phyloP scores from a whole-genome alignment of 208 protist genomes.

The Trypanosomatidae sp. region DNA sequence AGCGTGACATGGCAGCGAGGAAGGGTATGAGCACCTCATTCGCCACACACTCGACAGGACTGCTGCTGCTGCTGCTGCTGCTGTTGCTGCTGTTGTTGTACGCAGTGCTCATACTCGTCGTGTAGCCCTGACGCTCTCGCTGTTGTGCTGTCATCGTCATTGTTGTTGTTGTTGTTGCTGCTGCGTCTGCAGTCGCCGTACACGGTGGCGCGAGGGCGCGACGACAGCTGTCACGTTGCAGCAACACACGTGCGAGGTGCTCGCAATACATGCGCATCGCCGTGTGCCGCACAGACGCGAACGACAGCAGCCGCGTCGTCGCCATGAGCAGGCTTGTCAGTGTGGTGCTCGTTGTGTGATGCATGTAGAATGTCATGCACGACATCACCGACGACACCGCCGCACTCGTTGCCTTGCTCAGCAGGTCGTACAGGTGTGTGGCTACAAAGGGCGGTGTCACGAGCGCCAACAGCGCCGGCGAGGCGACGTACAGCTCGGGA shows the following conservation, averaged over 20 bases:
- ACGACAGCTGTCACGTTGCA: slow-evolving; percentile 36
- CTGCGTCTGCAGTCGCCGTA: too few relatives aligned
- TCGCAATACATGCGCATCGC: slow-evolving; percentile 53
- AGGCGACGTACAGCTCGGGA: slow-evolving; percentile 18
- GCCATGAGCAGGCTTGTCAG: slow-evolving; percentile 43
- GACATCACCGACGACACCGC: slow-evolving; percentile 33
- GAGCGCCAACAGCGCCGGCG: slow-evolving; percentile 42
- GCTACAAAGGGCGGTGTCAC: slow-evolving; percentile 42
- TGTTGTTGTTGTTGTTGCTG: too few relatives aligned
- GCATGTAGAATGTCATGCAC: slow-evolving; percentile 39
- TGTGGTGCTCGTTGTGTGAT: slow-evolving; percentile 18
- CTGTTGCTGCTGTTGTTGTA: background rate
- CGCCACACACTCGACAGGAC: slow-evolving; percentile 15
- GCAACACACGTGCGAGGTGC: slow-evolving; percentile 32
- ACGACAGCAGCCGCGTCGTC: slow-evolving; percentile 45
- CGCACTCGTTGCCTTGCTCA: slow-evolving; percentile 6
- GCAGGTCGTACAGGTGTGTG: slow-evolving; percentile 16
- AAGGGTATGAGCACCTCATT: slow-evolving; percentile 77
- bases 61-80: background rate
- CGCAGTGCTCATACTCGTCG: too few relatives aligned
- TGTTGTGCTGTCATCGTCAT: too few relatives aligned
- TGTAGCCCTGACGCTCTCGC: too few relatives aligned
- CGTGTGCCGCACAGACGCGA: slow-evolving; percentile 27
- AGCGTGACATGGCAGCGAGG: slow-evolving; percentile 49
- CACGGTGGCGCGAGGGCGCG: slow-evolving; percentile 52